A percentile compares a stretch with the other conserved stretches of the same genome.
These are phyloP conservation scores for Cystobasidium tubakii DNA, from an alignment of 768 basidiomycete genomes.

Conservation along the genomic window DNA sequence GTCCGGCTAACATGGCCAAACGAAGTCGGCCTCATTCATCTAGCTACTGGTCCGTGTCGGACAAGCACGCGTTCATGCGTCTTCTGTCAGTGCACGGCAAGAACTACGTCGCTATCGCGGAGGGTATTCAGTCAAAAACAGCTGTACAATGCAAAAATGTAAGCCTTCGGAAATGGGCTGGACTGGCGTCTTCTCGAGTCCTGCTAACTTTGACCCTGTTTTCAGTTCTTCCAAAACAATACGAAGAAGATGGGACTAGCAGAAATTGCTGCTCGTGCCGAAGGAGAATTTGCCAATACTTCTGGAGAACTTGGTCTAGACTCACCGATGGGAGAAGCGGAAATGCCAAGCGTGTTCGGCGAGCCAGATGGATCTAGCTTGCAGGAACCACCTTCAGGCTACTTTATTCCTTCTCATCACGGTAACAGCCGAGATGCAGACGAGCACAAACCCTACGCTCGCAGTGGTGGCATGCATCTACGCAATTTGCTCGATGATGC, in stretches of 20 bases:
- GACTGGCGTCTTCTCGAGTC: not conserved
- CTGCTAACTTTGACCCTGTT: not conserved
- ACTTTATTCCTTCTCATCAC: conserved; percentile 36
- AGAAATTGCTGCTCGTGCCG: conserved; percentile 33
- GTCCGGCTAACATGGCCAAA: conserved; percentile 4
- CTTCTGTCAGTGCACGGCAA: conserved; percentile 62
- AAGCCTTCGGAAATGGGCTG: conserved; percentile 3
- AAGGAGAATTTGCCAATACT: not conserved
- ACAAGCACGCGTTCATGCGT: conserved; percentile 58
- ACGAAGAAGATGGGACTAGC: conserved; percentile 45
- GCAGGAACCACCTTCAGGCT: conserved; percentile 11
- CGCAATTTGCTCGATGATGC: conserved; percentile 43
- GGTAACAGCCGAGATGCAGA: not conserved
- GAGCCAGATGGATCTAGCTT: not conserved
- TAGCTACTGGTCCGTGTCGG: conserved; percentile 62
- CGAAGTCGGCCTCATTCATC: conserved; percentile 46
- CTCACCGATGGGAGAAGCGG: not conserved
- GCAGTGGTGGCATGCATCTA: conserved; percentile 41
- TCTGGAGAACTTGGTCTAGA: not conserved
- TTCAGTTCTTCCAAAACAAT: conserved; percentile 45
- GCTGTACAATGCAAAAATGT: conserved; percentile 50
- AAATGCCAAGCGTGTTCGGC: conserved; percentile 28
- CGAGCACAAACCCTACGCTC: conserved; percentile 24
- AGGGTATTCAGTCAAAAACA: conserved; percentile 57
- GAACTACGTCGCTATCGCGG: conserved; percentile 65